phyloP scores from a whole-genome alignment of 305 asterid genomes.

The Fraxinus platypoda region DNA sequence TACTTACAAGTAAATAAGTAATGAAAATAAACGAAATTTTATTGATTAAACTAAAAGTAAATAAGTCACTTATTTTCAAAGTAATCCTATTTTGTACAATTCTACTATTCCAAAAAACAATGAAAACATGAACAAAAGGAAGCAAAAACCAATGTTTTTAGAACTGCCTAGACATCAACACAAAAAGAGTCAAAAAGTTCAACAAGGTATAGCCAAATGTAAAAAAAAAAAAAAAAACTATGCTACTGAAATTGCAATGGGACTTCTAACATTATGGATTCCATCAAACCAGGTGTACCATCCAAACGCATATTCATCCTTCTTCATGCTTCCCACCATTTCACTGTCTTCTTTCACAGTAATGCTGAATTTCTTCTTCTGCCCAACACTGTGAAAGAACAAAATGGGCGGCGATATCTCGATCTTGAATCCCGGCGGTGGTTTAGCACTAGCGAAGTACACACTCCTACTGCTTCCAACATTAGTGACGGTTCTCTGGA shows the following conservation, averaged over 20 bases:
- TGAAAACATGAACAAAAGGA: not conserved
- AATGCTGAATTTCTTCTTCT: conserved; percentile 59
- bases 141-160: not conserved
- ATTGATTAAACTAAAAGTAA: not conserved
- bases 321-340: conserved; percentile 21
- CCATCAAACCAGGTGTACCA: conserved; percentile 43
- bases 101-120: not conserved
- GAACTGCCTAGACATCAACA: not conserved
- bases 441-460: conserved; percentile 49
- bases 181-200: not conserved
- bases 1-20: not conserved
- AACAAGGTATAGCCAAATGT: not conserved
- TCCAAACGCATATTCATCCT: conserved; percentile 38
- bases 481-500: conserved; percentile 66
- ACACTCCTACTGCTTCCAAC: conserved; percentile 56
- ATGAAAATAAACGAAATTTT: not conserved
- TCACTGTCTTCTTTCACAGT: conserved; percentile 41
- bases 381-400: conserved; percentile 39
- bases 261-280: conserved; percentile 37
- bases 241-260: conserved; percentile 42
- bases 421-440: conserved; percentile 65
- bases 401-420: conserved; percentile 59
- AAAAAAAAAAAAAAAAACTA: not conserved
- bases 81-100: not conserved
- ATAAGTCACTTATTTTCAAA: not conserved